Evolutionary conservation across 768 basidiomycete species (phyloP).

Genomic region (Tulasnella sp.): DNA sequence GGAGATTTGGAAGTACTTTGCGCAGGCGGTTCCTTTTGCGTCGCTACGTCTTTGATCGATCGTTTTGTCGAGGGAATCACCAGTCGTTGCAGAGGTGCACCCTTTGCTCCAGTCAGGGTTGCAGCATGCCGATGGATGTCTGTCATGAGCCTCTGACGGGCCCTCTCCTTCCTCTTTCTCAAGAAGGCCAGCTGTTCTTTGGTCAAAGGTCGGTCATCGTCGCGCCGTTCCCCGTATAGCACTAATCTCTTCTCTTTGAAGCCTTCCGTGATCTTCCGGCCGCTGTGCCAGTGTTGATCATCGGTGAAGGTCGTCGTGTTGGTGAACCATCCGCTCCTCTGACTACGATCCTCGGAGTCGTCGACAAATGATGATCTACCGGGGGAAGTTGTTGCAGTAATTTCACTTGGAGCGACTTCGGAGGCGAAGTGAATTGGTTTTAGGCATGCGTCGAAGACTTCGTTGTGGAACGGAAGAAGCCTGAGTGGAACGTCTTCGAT

Average conservation of each 20-base stretch:
- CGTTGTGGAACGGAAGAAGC: constrained; percentile 36
- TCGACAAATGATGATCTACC: not conserved
- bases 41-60: not conserved
- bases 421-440: constrained; percentile 30
- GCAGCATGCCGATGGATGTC: constrained; percentile 50
- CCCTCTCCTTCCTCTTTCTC: constrained; percentile 9
- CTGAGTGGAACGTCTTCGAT: not conserved
- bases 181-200: not conserved
- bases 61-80: constrained; percentile 37
- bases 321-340: constrained; percentile 5
- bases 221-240: not conserved
- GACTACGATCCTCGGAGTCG: constrained; percentile 26
- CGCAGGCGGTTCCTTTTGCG: not conserved
- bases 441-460: constrained; percentile 39
- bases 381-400: not conserved
- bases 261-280: constrained; percentile 36
- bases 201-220: not conserved
- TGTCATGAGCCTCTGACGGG: constrained; percentile 53
- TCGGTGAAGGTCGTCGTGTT: constrained; percentile 33
- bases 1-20: not conserved
- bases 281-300: constrained; percentile 54
- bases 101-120: constrained; percentile 56
- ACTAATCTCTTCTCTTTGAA: not conserved
- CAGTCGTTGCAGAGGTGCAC: constrained; percentile 44
- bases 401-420: not conserved